Evolutionary conservation across 768 basidiomycete species (phyloP), one percentile per base, ranked within the genome.

Genomic region (Phaffia australis): DNA sequence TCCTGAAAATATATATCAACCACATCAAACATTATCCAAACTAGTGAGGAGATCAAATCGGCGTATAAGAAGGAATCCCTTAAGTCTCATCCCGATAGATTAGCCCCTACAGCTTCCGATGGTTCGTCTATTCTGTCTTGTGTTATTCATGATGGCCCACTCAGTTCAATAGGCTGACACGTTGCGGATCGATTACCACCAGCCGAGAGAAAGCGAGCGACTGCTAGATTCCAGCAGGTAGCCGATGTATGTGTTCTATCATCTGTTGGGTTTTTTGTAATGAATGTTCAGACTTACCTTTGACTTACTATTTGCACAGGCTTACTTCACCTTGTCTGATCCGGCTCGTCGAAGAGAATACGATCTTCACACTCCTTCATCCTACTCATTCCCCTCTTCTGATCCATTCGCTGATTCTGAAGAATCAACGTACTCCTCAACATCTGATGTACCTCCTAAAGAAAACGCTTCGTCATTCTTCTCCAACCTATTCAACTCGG

Each of bases 321-420:
- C 91, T 21, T 94, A 94, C 78, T 95, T 89, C 74, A 87, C 93
- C 30, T 83, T 97, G 48, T 90, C 88, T 2, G 89, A 95, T 76
- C 76, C 84, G 4, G 80, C 81, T 52, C 70, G 78, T 14, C 70
- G 76, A 54, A 72, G 76, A 56, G 78, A 79, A 65, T 78, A 78
- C 71, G 77, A 79, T 62, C 68, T 75, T 3, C 72, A 77, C 47
- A 73, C 74, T 63, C 71, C 58, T 69, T 52, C 54, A 14, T 64
- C 65, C 52, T 64, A 51, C 55, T 66, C 68, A 3, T 64, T 55
- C 4, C 60, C 81, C 87, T 65, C 82, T 86, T 66, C 79, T 76
- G 72, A 62, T 25, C 60, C 60, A 48, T 60, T 60, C n/a, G 21
- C 32, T 48, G 54, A n/a, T 47, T 47, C 50, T 11, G 23, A 57